Percentiles rank a stretch among this genome's conserved stretches.
phyloP scores from a whole-genome alignment of 139 green algal species.

The Chlorella sorokiniana region DNA sequence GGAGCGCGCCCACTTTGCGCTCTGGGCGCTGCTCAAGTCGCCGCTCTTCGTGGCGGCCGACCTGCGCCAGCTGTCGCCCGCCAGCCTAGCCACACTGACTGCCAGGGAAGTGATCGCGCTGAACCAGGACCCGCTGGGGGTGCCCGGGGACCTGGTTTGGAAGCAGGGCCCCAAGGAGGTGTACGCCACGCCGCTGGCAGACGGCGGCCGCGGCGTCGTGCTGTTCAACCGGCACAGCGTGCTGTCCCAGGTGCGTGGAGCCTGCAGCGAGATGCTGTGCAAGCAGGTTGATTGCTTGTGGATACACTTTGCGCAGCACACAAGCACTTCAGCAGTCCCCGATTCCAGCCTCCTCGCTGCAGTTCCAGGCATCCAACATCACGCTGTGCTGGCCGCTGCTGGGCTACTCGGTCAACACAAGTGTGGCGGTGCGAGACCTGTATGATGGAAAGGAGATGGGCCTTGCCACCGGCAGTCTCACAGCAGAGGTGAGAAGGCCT shows the following conservation, averaged over 20 bases:
- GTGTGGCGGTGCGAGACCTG: conserved; percentile 52
- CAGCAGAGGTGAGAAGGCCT: background rate
- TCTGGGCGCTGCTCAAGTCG: conserved; percentile 71
- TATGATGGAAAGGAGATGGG: conserved; percentile 52
- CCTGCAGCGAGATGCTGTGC: too few species aligned
- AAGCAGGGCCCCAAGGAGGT: conserved; percentile 50
- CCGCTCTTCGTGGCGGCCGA: conserved; percentile 66
- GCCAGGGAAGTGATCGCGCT: conserved; percentile 61
- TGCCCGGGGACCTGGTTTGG: conserved; percentile 63
- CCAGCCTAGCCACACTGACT: conserved; percentile 22
- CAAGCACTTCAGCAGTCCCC: background rate
- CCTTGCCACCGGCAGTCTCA: background rate
- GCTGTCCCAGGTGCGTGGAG: background rate
- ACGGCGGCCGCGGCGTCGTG: conserved; percentile 47
- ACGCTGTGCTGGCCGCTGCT: conserved; percentile 30
- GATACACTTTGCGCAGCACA: background rate
- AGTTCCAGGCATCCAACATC: conserved; percentile 7
- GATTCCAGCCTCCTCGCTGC: background rate
- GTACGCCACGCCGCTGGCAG: conserved; percentile 52
- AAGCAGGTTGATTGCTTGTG: background rate
- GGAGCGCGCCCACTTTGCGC: conserved; percentile 63
- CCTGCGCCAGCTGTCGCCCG: conserved; percentile 31
- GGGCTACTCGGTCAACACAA: conserved; percentile 12
- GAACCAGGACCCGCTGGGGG: conserved; percentile 66
- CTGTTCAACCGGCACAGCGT: conserved; percentile 55